Evolutionary conservation across 2,329 filamentous ascomycete genomes (phyloP), one percentile per base, ranked within the genome.

Genomic region (Calonectria hongkongensis): DNA sequence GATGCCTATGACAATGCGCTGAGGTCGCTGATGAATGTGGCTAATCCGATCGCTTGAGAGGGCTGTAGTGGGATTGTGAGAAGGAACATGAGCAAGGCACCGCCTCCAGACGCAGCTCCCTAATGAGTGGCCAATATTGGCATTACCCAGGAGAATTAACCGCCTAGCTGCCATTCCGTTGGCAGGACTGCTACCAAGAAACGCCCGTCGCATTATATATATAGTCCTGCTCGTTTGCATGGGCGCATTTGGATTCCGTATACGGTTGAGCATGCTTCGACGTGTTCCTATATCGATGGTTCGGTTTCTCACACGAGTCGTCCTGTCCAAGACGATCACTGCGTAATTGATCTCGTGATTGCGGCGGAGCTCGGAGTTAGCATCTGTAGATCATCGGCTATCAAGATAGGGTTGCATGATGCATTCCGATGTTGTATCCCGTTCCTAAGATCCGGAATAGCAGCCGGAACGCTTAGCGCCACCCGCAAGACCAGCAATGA

Each of bases 11-110:
- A 70, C 62, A 41, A 70, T 70, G 28, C 54, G 41, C 16, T 43
- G 18, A 13, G 45, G 45, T 21, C 48, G 33, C 36, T 27, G 43
- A 4, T 75, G 73, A 3, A 73, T 73, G 9, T 70, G 70, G 41
- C 70, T 71, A 5, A 76, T 15, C 30, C 15, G 25, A 39, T 58
- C 54, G 54, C 5, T 16, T 41, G 33, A 1, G 33, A 13, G n/a
- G n/a, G 16, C n/a, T 58, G 36, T 25, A 3, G n/a, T 9, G 28
- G 1, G 5, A 18, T 16, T 27, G 33, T 13, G 2, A 6, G 43
- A 47, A 13, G 43, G 54, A 18, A 27, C n/a, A 0, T 39, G 33
- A 2, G 54, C 54, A 41, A 58, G 16, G 12, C 33, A 39, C 1
- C 54, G 54, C n/a, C 25, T 58, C 54, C 54, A 58, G 54, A 41